phyloP scores from a whole-genome alignment of 495 filamentous ascomycete species.

The Hamigera avellanea region DNA sequence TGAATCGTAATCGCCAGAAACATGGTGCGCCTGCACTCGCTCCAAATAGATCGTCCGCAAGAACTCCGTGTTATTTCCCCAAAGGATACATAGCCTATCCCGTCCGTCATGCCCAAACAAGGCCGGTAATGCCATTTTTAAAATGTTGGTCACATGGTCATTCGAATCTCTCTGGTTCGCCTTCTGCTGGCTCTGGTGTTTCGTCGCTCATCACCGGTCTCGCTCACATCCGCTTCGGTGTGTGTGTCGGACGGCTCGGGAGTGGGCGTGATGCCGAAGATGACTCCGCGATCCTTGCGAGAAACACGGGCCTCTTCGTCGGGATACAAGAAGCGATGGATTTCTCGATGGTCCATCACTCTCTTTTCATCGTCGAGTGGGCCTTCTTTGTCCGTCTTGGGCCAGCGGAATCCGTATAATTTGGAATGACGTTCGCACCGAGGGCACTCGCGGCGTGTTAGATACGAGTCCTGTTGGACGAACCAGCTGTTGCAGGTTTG shows the following conservation, averaged over 20 bases:
- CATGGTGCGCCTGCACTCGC: no score
- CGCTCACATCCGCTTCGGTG: conserved; percentile 28
- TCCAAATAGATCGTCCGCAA: no score
- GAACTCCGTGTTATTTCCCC: no score
- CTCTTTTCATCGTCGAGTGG: conserved; percentile 64
- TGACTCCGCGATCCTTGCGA: conserved; percentile 31
- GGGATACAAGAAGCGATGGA: conserved; percentile 57
- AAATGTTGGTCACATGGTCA: conserved; percentile 33
- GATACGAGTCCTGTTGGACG: conserved; percentile 77
- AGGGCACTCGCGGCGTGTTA: conserved; percentile 71
- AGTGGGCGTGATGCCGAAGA: conserved; percentile 25
- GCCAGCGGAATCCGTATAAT: conserved; percentile 90
- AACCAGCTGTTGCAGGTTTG: conserved; percentile 70
- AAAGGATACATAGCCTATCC: no score
- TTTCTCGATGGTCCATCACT: conserved; percentile 57
- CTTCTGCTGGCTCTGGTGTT: conserved; percentile 26
- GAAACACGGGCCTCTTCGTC: conserved; percentile 52
- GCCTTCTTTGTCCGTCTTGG: conserved; percentile 75
- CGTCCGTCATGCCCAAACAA: no score
- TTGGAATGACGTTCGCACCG: conserved; percentile 93
- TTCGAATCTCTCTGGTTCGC: conserved; percentile 23
- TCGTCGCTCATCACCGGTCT: conserved; percentile 19
- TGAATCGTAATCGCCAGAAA: no score
- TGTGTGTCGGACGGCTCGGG: conserved; percentile 27
- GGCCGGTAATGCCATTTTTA: no score